phyloP scores from a whole-genome alignment of 1,139 yeast genomes.

The Yamadazyma blattariae region DNA sequence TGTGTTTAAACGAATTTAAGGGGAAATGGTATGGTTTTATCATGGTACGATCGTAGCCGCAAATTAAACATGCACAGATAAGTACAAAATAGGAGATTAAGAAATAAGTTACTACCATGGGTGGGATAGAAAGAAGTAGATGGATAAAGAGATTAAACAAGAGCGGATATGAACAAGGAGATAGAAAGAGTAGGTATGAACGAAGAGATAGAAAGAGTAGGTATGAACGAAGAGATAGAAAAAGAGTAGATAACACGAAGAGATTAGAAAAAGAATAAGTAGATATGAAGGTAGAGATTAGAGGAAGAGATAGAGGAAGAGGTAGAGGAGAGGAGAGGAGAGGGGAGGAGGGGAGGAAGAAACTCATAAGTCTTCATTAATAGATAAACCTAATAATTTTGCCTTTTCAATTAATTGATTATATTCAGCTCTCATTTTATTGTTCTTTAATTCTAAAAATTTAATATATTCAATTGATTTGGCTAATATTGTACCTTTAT shows the following conservation, averaged over 20 bases:
- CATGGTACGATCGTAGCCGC: no score
- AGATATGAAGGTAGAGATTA: neutral
- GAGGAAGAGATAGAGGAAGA: neutral
- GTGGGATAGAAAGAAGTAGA: no score
- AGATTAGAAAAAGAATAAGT: neutral
- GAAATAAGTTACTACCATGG: no score
- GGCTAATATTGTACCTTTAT: slow-evolving; percentile 44
- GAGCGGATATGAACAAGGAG: no score
- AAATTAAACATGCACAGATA: no score
- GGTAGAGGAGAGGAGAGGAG: neutral
- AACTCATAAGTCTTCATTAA: slow-evolving; percentile 10
- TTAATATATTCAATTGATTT: slow-evolving; percentile 45
- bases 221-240: neutral
- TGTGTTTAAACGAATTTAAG: no score
- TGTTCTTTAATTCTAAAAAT: slow-evolving; percentile 39
- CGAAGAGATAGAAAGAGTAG: neutral
- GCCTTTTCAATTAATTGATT: slow-evolving; percentile 27
- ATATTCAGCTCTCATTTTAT: slow-evolving; percentile 32
- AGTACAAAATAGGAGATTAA: no score
- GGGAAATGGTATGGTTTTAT: no score
- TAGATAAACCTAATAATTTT: slow-evolving; percentile 17
- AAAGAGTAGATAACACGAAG: no score
- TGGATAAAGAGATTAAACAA: no score
- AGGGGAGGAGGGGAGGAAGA: neutral
- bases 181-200: no score